Evolutionary conservation across 2,329 filamentous ascomycete species (phyloP).

Genomic region (Hymenoscyphus repandus): DNA sequence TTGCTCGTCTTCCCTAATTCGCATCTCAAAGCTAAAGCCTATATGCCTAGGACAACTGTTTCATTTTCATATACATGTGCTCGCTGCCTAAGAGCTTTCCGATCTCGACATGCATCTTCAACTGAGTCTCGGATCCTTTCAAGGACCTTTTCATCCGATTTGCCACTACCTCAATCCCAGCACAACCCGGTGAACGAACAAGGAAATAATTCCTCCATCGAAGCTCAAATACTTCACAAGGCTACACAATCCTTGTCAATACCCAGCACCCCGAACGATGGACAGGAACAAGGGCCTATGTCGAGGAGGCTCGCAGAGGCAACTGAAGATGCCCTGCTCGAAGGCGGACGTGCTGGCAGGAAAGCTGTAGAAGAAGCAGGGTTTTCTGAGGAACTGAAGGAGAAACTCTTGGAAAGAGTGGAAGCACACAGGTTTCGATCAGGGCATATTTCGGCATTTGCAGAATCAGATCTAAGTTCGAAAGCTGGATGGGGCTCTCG

Average conservation of each 20-base stretch:
- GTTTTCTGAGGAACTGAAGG: constrained; percentile 59
- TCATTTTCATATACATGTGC: constrained; percentile 20
- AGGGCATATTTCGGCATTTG: constrained; percentile 44
- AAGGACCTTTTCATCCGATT: constrained; percentile 18
- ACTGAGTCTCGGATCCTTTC: constrained; percentile 1
- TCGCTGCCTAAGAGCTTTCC: constrained; percentile 25
- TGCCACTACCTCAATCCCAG: constrained; percentile 21
- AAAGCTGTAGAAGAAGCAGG: constrained; percentile 57
- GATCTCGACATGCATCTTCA: constrained; percentile 19
- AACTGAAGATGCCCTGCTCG: constrained; percentile 56
- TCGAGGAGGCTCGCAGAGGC: constrained; percentile 54
- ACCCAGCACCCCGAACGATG: constrained; percentile 2
- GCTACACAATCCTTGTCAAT: background rate
- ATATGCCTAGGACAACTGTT: constrained; percentile 27
- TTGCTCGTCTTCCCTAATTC: background rate
- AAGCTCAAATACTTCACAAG: constrained; percentile 5
- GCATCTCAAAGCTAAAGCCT: constrained; percentile 11
- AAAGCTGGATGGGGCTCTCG: constrained; percentile 64
- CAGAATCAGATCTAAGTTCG: constrained; percentile 43
- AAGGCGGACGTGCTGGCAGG: constrained; percentile 53
- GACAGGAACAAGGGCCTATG: constrained; percentile 36
- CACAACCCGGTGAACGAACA: constrained; percentile 12
- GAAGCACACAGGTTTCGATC: constrained; percentile 48
- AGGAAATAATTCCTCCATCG: constrained; percentile 10
- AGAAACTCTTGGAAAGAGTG: constrained; percentile 51